Evolutionary conservation across 108 stramenopile genomes (phyloP).

Genomic region (Seminavis robusta): DNA sequence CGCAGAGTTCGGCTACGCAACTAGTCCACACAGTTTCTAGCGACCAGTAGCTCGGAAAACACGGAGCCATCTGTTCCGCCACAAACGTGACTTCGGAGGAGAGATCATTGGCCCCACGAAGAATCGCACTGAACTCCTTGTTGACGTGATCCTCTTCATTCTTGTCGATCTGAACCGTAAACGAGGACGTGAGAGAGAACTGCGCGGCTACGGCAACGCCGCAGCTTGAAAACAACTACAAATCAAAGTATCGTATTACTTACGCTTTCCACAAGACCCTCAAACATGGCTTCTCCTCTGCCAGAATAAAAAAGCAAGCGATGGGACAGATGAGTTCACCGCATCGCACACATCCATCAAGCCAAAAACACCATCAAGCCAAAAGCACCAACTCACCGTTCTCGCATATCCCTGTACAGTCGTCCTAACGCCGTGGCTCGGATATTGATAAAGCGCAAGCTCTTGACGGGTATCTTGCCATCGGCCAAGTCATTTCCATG

Average conservation of each 20-base stretch:
- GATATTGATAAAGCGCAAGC: constrained; percentile 84
- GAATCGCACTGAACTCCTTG: constrained; percentile 67
- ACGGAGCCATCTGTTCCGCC: constrained; percentile 82
- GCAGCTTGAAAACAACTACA: no score
- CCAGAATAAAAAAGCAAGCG: no score
- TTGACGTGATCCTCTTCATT: constrained; percentile 57
- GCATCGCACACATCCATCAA: no score
- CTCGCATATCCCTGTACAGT: constrained; percentile 82
- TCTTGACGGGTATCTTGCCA: constrained; percentile 20
- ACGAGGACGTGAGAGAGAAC: no score
- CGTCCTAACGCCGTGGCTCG: constrained; percentile 79
- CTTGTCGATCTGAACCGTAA: constrained; percentile 45
- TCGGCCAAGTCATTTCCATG: constrained; percentile 47
- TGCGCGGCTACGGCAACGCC: no score
- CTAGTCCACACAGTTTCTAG: constrained; percentile 83
- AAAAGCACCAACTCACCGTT: constrained; percentile 66
- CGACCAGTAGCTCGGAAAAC: constrained; percentile 84
- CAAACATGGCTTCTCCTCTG: no score
- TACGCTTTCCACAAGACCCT: no score
- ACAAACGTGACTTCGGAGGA: constrained; percentile 81
- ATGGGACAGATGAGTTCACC: no score
- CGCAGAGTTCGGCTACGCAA: constrained; percentile 81
- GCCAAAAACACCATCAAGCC: no score
- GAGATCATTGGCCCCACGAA: constrained; percentile 75
- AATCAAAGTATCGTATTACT: no score